These are phyloP conservation scores for Pseudozyma sp. DNA, from an alignment of 1,284 basidiomycete genomes.

Conservation along the genomic window DNA sequence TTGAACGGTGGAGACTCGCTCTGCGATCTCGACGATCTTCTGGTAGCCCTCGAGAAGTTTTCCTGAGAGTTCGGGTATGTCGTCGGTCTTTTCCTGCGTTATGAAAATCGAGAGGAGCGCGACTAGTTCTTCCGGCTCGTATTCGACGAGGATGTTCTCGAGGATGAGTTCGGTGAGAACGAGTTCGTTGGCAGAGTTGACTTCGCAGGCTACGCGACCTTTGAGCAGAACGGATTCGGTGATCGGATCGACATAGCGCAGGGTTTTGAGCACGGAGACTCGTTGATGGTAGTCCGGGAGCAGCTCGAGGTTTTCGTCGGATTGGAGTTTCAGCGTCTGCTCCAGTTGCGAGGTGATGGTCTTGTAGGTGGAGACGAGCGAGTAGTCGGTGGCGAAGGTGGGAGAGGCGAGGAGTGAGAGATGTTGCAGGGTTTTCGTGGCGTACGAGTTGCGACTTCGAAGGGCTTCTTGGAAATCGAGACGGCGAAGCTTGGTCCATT, in stretches of 20 bases:
- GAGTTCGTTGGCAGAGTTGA: conserved; percentile 89
- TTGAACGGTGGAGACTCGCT: conserved; percentile 83
- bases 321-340: conserved; percentile 36
- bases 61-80: conserved; percentile 81
- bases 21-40: conserved; percentile 82
- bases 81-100: conserved; percentile 95
- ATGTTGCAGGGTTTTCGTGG: conserved; percentile 64
- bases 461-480: conserved; percentile 92
- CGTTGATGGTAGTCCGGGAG: conserved; percentile 97
- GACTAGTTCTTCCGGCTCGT: conserved; percentile 95
- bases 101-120: conserved; percentile 95
- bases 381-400: conserved; percentile 81
- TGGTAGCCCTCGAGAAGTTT: conserved; percentile 80
- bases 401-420: conserved; percentile 50
- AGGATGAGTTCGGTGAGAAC: conserved; percentile 95
- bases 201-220: conserved; percentile 97
- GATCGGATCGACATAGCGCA: conserved; percentile 74
- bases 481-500: conserved; percentile 84
- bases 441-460: conserved; percentile 74
- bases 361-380: conserved; percentile 79
- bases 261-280: conserved; percentile 87
- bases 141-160: conserved; percentile 89
- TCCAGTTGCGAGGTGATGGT: conserved; percentile 79
- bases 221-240: conserved; percentile 91
- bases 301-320: conserved; percentile 93